These are phyloP conservation scores for Apophysomyces elegans DNA, from an alignment of 371 early-diverging fungal genomes.

Conservation along the genomic window DNA sequence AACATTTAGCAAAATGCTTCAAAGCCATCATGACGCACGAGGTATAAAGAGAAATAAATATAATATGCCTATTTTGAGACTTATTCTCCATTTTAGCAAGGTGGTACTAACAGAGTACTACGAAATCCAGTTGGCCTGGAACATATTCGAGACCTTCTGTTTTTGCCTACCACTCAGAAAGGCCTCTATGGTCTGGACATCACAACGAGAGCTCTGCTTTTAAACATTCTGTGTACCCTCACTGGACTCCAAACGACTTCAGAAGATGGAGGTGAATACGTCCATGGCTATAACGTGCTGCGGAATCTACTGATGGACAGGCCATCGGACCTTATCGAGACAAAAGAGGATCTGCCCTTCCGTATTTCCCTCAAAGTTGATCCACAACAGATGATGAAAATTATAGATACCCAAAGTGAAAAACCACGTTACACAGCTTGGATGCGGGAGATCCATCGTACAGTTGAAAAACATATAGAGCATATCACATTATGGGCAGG, in stretches of 20 bases:
- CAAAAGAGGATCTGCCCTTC: constrained; percentile 35
- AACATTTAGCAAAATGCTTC: constrained; percentile 50
- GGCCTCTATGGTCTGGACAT: constrained; percentile 45
- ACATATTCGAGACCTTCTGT: constrained; percentile 51
- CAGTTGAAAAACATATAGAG: constrained; percentile 51
- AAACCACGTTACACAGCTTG: constrained; percentile 53
- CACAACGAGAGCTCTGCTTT: constrained; percentile 37
- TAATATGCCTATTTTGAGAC: neutral
- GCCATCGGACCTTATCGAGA: constrained; percentile 25
- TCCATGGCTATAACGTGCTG: constrained; percentile 57
- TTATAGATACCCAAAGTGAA: constrained; percentile 38
- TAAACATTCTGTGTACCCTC: constrained; percentile 49
- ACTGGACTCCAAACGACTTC: constrained; percentile 42
- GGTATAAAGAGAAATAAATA: constrained; percentile 17
- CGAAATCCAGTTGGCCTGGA: constrained; percentile 39
- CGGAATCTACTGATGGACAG: constrained; percentile 42
- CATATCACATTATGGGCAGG: constrained; percentile 51
- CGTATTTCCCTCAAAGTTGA: constrained; percentile 51
- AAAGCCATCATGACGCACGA: constrained; percentile 55
- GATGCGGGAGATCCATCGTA: constrained; percentile 55
- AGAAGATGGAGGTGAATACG: constrained; percentile 25
- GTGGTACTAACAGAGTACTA: constrained; percentile 44
- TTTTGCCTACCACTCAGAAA: constrained; percentile 44
- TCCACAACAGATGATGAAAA: constrained; percentile 41
- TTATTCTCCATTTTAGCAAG: constrained; percentile 16